A percentile compares a stretch with the other conserved stretches of the same genome.
phyloP scores from a whole-genome alignment of 345 rosid species.

The Leavenworthia alabamica region DNA sequence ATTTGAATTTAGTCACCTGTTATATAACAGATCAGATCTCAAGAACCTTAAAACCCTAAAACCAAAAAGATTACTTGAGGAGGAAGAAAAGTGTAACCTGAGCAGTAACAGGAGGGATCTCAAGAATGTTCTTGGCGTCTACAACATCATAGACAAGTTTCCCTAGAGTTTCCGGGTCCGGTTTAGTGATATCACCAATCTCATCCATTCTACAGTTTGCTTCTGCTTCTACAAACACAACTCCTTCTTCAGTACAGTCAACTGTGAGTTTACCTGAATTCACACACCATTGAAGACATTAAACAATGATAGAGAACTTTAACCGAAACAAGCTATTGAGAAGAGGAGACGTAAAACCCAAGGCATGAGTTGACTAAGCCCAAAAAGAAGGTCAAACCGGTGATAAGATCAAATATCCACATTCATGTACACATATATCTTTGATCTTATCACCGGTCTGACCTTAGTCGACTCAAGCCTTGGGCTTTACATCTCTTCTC shows the following conservation, averaged over 20 bases:
- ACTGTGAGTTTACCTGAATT: constrained; percentile 53
- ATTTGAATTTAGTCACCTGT: constrained; percentile 71
- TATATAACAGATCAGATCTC: neutral
- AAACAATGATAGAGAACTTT: neutral
- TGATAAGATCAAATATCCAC: too few relatives aligned
- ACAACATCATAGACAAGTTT: constrained; percentile 79
- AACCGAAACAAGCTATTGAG: too few relatives aligned
- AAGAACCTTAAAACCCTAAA: neutral
- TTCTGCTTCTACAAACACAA: constrained; percentile 77
- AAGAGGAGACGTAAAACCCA: too few relatives aligned
- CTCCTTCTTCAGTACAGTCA: constrained; percentile 76
- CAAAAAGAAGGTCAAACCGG: too few relatives aligned
- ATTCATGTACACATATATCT: too few relatives aligned
- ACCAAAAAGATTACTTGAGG: constrained; percentile 5
- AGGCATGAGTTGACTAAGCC: too few relatives aligned
- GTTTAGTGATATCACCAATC: constrained; percentile 79
- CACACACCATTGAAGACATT: constrained; percentile 12
- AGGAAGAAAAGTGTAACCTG: constrained; percentile 48
- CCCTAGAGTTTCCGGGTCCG: constrained; percentile 63
- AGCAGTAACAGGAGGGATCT: constrained; percentile 85
- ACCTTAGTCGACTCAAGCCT: too few relatives aligned
- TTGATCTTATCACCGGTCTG: too few relatives aligned
- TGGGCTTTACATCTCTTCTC: too few relatives aligned
- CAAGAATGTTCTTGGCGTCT: constrained; percentile 71
- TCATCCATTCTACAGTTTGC: constrained; percentile 58